A percentile compares a stretch with the other conserved stretches of the same genome.
Evolutionary conservation across 2,329 filamentous ascomycete genomes (phyloP).

Genomic region (Lachnellula cervina): DNA sequence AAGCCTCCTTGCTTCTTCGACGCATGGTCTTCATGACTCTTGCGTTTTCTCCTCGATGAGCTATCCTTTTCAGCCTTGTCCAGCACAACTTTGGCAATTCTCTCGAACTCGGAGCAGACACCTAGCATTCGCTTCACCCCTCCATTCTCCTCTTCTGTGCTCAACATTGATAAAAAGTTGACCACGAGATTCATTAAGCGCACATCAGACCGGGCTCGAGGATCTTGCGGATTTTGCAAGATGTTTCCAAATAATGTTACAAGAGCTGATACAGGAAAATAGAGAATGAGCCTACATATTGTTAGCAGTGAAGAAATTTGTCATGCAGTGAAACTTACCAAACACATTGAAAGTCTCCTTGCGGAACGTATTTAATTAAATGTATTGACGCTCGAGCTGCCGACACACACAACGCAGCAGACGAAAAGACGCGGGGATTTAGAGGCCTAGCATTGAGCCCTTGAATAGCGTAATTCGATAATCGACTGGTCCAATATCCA

Average conservation of each 20-base stretch:
- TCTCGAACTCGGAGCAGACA: conserved; percentile 92
- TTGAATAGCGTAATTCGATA: conserved; percentile 93
- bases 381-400: conserved; percentile 91
- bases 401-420: conserved; percentile 85
- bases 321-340: conserved; percentile 58
- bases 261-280: conserved; percentile 92
- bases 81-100: conserved; percentile 84
- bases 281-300: conserved; percentile 69
- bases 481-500: conserved; percentile 92
- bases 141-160: conserved; percentile 83
- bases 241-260: conserved; percentile 97
- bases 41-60: conserved; percentile 68
- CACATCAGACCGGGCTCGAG: conserved; percentile 80
- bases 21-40: conserved; percentile 52
- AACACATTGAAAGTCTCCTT: conserved; percentile 90
- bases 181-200: conserved; percentile 91
- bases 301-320: conserved; percentile 27
- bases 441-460: conserved; percentile 85
- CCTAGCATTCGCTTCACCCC: conserved; percentile 91
- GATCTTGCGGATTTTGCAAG: conserved; percentile 88
- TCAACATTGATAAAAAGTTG: conserved; percentile 82
- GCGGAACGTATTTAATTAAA: conserved; percentile 90
- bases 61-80: conserved; percentile 86
- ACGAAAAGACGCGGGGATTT: conserved; percentile 92
- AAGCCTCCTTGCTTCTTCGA: conserved; percentile 16